These are phyloP conservation scores for Microdochium paspali DNA, from an alignment of 2,329 filamentous ascomycete genomes.

Conservation along the genomic window DNA sequence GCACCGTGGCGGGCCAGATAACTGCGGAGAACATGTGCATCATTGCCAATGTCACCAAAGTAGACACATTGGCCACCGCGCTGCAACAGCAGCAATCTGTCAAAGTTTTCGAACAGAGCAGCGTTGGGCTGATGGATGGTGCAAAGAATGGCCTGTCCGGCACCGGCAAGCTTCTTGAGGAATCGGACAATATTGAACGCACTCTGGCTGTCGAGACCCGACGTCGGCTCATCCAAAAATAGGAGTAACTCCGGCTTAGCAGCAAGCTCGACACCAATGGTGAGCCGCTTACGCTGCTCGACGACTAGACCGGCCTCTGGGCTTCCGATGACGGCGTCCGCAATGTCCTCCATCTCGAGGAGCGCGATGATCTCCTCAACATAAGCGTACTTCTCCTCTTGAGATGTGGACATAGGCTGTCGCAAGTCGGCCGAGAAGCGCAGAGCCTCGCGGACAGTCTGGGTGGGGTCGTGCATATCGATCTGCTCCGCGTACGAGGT, in stretches of 20 bases:
- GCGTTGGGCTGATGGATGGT: constrained; percentile 89
- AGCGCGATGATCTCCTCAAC: constrained; percentile 53
- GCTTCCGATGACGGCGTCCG: constrained; percentile 48
- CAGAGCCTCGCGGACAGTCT: constrained; percentile 55
- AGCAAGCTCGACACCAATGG: constrained; percentile 82
- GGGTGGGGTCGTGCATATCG: constrained; percentile 51
- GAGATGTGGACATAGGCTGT: constrained; percentile 43
- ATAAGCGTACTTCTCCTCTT: constrained; percentile 46
- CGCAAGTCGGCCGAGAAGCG: constrained; percentile 54
- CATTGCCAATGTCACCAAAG: constrained; percentile 74
- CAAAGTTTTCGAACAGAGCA: constrained; percentile 80
- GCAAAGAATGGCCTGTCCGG: constrained; percentile 80
- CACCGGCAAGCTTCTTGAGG: constrained; percentile 65
- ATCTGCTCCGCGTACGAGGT: constrained; percentile 56
- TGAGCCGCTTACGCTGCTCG: constrained; percentile 65
- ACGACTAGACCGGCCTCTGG: constrained; percentile 62
- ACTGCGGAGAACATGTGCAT: constrained; percentile 60
- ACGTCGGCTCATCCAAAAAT: constrained; percentile 73
- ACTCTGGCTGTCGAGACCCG: constrained; percentile 61
- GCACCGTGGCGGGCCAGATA: constrained; percentile 54
- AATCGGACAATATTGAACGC: constrained; percentile 73
- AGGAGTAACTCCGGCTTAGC: constrained; percentile 71
- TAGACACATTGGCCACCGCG: constrained; percentile 75
- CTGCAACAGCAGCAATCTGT: constrained; percentile 70
- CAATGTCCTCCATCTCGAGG: constrained; percentile 48